Evolutionary conservation across 1,284 basidiomycete species (phyloP), one percentile per base, ranked within the genome.

Genomic region (Ceratobasidium sp.): DNA sequence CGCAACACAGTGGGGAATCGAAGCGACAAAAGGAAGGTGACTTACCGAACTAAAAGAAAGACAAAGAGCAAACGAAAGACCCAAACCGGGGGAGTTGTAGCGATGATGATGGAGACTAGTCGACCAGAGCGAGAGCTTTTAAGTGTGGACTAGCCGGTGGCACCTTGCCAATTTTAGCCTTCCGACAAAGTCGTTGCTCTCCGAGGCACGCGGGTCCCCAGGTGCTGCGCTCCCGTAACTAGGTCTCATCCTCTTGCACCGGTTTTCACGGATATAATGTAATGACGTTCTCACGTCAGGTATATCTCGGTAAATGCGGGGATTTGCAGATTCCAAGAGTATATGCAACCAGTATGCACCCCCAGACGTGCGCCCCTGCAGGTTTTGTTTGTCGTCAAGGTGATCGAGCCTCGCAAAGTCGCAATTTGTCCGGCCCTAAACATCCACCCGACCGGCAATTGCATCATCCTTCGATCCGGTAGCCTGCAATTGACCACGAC

Each of bases 341-440:
- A 60, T 60, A 60, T 60, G 57, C 42, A 27, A 22, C 17, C n/a
- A n/a, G n/a, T n/a, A n/a, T n/a, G n/a, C n/a, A n/a, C 17, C n/a
- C 45, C 27, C 15, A 8, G 57, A n/a, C 1, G 31, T 27, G 17
- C 20, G 25, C 35, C 13, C 15, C 56, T 40, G 35, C 6, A n/a
- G 42, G 31, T 45, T 29, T 42, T 34, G 40, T n/a, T n/a, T 60
- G 64, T 68, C 52, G 52, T 47, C 53, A 68, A 68, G 64, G 64
- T 54, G 40, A 68, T 68, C 53, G 17, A 35, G 22, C 31, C 8
- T 12, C n/a, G 12, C 7, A 25, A 25, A 27, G 47, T n/a, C 47
- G 6, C 22, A 27, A 25, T 22, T 22, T 50, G 47, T 13, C 47
- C 47, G n/a, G 47, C 47, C 47, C 47, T 50, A 12, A 50, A 29